phyloP scores from a whole-genome alignment of 2,329 filamentous ascomycete genomes.

The Tothia fuscella region DNA sequence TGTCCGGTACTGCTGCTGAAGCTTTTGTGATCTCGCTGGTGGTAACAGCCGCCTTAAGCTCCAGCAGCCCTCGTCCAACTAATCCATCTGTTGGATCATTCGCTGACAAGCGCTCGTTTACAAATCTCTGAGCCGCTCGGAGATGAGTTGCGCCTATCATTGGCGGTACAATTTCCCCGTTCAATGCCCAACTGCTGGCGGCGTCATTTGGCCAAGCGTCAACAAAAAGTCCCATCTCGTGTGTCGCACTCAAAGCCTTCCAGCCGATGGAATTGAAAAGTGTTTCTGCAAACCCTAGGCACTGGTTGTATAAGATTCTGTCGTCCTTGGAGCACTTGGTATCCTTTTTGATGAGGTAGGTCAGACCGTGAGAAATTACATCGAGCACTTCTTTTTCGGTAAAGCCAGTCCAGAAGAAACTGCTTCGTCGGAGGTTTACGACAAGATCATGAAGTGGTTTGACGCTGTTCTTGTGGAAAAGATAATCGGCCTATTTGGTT shows the following conservation, averaged over 20 bases:
- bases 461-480: slow-evolving; percentile 68
- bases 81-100: slow-evolving; percentile 21
- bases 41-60: no score
- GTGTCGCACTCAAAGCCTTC: slow-evolving; percentile 52
- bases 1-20: slow-evolving; percentile 8
- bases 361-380: slow-evolving; percentile 52
- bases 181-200: slow-evolving; percentile 55
- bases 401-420: slow-evolving; percentile 78
- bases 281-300: slow-evolving; percentile 51
- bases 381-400: slow-evolving; percentile 48
- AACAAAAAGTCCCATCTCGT: slow-evolving; percentile 69
- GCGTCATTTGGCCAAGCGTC: slow-evolving; percentile 51
- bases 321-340: slow-evolving; percentile 52
- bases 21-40: slow-evolving; percentile 15
- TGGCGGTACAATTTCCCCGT: slow-evolving; percentile 28
- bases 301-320: slow-evolving; percentile 45
- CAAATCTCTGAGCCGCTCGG: slow-evolving; percentile 42
- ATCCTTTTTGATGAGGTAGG: slow-evolving; percentile 53
- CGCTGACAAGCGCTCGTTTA: slow-evolving; percentile 27
- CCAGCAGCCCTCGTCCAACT: slow-evolving; percentile 5
- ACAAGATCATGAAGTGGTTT: slow-evolving; percentile 57
- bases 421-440: slow-evolving; percentile 67
- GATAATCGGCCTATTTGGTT: slow-evolving; percentile 58
- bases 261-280: slow-evolving; percentile 52
- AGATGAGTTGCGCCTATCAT: slow-evolving; percentile 48